Conservation (phyloP, 2,329 filamentous ascomycete species). For the Apiospora phragmitis region DNA sequence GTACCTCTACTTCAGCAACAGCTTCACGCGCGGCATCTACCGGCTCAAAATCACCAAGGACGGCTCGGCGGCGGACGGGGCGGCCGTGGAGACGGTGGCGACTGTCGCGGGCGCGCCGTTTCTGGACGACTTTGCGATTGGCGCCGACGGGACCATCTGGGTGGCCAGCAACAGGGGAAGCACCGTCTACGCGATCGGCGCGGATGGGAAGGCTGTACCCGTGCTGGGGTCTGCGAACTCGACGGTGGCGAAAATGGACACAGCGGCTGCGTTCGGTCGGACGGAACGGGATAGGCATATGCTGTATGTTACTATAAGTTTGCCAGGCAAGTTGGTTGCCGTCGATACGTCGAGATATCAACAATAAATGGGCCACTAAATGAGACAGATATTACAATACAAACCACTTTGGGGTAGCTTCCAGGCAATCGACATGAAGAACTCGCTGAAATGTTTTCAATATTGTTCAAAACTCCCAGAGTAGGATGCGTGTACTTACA, state of each 20-base stretch:
- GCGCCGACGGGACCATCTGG: slow-evolving; percentile 15
- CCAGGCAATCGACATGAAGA: too few relatives aligned
- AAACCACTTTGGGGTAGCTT: too few relatives aligned
- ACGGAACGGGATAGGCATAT: neutral
- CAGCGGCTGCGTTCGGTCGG: neutral
- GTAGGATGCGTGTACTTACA: neutral
- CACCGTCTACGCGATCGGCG: slow-evolving; percentile 9
- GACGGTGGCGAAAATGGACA: neutral
- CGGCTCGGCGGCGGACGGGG: neutral
- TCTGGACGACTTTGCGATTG: slow-evolving; percentile 2
- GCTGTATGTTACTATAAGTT: neutral
- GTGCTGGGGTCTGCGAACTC: neutral
- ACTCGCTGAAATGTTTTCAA: neutral
- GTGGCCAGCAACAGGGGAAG: slow-evolving; percentile 18
- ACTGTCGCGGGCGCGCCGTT: neutral
- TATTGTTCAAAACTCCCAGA: neutral
- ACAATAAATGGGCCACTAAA: neutral
- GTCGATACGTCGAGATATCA: neutral
- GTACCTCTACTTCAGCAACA: slow-evolving; percentile 25
- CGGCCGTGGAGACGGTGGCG: neutral
- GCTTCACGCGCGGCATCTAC: slow-evolving; percentile 15
- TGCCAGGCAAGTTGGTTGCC: neutral
- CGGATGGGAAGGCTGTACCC: neutral
- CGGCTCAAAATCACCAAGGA: slow-evolving; percentile 14
- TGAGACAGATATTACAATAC: neutral